Evolutionary conservation across 164 flowering plant genomes (phyloP), one percentile per base, ranked within the genome.

Genomic region (Cinnamomum chago): DNA sequence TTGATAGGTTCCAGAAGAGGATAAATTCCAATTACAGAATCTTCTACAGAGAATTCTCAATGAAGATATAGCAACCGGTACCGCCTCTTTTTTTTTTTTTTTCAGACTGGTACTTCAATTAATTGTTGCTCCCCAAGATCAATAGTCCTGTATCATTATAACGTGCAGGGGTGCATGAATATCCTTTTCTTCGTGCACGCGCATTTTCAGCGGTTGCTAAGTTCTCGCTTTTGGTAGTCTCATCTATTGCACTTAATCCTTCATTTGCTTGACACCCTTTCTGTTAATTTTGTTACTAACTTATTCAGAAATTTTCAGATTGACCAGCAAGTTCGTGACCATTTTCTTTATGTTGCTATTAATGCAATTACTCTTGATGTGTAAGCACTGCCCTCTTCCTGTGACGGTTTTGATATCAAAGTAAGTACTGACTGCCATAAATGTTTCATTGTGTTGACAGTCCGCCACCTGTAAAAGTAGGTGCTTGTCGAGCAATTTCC

Each of bases 141-240:
- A 27, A 50, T 74, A 72, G 51, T 73, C 18, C 74, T n/a, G 58
- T 51, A 60, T 65, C 40, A 67, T 76, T 75, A 20, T 80, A 30
- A 72, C 72, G 1, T 85, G 81, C 91, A 95, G 99, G 88, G 47
- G 74, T 89, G 62, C 82, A 83, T 81, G 94, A 91, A 77, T 90
- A 81, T 81, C 98, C 99, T 25, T 92, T 95, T 79, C 97, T 95
- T 74, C 83, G 82, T 85, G 97, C 98, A 52, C 94, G 99, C 15
- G 79, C 88, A 40, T 90, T 95, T 77, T 82, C 88, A 33, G 77
- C 91, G 35, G 84, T 87, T 74, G 88, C 93, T 10, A 95, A 89
- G 80, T 90, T 92, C 79, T 86, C 95, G 58, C 80, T 95, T 73
- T 77, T 92, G 98, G 98, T 95, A 88, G 2, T 60, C 30, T 40